A percentile compares a stretch with the other conserved stretches of the same genome.
Evolutionary conservation across 306 rosid genomes (phyloP).

Genomic region (Gynostemma pentaphyllum): DNA sequence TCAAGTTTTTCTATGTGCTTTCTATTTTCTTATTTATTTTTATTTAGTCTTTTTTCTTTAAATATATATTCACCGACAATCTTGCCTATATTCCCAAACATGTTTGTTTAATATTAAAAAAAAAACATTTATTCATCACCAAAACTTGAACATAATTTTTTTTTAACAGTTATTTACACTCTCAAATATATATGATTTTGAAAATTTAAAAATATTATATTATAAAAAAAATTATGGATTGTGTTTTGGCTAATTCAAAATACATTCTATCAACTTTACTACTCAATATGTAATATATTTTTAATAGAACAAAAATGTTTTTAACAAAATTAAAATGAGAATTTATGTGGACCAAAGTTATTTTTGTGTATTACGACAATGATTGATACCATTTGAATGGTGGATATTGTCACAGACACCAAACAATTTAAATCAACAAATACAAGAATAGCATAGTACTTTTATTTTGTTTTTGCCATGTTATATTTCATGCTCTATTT

Average conservation of each 20-base stretch:
- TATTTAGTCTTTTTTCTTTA: too few species aligned
- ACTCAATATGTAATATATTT: too few species aligned
- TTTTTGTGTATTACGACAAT: background rate
- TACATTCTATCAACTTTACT: too few species aligned
- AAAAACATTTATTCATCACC: background rate
- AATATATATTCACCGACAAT: background rate
- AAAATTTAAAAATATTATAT: too few species aligned
- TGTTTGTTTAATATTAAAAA: background rate
- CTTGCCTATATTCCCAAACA: background rate
- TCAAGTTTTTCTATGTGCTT: background rate
- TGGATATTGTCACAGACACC: slow-evolving; percentile 1
- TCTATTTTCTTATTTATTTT: background rate
- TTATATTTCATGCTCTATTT: too few species aligned
- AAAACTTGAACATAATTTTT: too few species aligned
- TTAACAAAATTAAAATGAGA: background rate
- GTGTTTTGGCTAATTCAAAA: too few species aligned
- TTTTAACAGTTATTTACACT: too few species aligned
- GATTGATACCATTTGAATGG: background rate
- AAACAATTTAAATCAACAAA: too few species aligned
- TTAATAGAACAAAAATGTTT: background rate
- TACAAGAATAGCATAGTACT: too few species aligned
- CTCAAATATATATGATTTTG: too few species aligned
- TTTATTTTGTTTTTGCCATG: background rate
- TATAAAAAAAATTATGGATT: too few species aligned
- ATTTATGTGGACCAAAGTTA: background rate